Percentiles rank a stretch among this genome's conserved stretches.
Evolutionary conservation across 176 grass and related monocot genomes (phyloP).

Genomic region (Alloteropsis semialata): DNA sequence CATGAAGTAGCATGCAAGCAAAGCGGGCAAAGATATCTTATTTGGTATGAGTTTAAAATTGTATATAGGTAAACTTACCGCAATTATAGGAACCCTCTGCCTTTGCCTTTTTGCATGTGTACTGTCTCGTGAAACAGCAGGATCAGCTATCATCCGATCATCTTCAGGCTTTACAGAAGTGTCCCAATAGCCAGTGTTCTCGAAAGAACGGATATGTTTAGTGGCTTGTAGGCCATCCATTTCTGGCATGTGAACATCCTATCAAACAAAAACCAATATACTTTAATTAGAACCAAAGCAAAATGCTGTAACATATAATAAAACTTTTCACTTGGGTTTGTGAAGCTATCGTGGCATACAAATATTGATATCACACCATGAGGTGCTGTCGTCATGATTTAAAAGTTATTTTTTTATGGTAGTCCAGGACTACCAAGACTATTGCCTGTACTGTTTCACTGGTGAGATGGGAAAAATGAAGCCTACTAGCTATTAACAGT

Average conservation of each 20-base stretch:
- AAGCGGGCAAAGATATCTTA: neutral
- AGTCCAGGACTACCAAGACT: neutral
- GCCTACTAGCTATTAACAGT: neutral
- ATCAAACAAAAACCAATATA: constrained; percentile 12
- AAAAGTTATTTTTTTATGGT: neutral
- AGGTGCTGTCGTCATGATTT: neutral
- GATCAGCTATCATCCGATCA: constrained; percentile 34
- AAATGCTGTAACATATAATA: constrained; percentile 5
- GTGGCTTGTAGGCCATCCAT: constrained; percentile 98
- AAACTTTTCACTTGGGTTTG: constrained; percentile 7
- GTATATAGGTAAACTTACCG: constrained; percentile 46
- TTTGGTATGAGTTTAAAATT: neutral
- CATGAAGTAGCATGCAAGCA: constrained; percentile 9
- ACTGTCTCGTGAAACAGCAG: constrained; percentile 35
- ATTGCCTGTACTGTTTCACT: neutral
- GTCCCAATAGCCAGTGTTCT: constrained; percentile 80
- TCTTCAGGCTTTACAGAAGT: constrained; percentile 54
- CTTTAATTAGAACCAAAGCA: constrained; percentile 5
- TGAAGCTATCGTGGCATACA: neutral
- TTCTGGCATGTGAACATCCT: constrained; percentile 98
- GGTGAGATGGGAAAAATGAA: neutral
- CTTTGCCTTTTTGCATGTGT: constrained; percentile 28
- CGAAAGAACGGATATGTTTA: constrained; percentile 77
- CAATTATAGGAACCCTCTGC: constrained; percentile 75
- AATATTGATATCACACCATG: constrained; percentile 23